These are phyloP conservation scores for Conticribra weissflogii DNA, from an alignment of 108 stramenopile species.

Conservation along the genomic window DNA sequence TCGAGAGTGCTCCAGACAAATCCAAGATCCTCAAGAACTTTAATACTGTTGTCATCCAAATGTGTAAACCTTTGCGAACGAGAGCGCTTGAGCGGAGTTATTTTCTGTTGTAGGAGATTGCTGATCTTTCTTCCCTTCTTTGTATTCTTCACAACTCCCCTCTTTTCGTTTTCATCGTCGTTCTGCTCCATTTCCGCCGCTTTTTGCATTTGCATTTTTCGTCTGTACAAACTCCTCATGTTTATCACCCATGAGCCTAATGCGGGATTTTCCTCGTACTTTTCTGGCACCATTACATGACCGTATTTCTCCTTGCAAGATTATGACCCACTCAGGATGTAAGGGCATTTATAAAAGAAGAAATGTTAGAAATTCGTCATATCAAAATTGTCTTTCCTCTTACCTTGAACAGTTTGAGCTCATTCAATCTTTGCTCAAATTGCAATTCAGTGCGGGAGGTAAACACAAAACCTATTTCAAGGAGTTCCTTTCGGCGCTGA, in stretches of 20 bases:
- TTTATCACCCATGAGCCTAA: slow-evolving; percentile 51
- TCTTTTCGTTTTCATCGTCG: not conserved
- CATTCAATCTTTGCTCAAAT: slow-evolving; percentile 33
- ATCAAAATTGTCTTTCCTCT: too few species aligned
- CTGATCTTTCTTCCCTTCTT: slow-evolving; percentile 17
- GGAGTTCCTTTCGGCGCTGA: slow-evolving; percentile 18
- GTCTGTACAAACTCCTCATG: slow-evolving; percentile 43
- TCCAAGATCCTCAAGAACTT: slow-evolving; percentile 35
- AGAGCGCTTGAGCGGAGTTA: slow-evolving; percentile 6
- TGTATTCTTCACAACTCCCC: slow-evolving; percentile 7
- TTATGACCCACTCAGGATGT: too few species aligned
- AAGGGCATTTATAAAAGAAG: too few species aligned
- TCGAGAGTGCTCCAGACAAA: slow-evolving; percentile 49
- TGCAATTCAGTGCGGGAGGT: slow-evolving; percentile 48
- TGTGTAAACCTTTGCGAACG: slow-evolving; percentile 36
- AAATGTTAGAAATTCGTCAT: too few species aligned
- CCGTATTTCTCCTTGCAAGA: slow-evolving; percentile 45
- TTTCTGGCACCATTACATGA: slow-evolving; percentile 46
- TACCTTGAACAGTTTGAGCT: slow-evolving; percentile 39
- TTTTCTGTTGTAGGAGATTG: slow-evolving; percentile 9
- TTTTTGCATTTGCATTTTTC: slow-evolving; percentile 10
- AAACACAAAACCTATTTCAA: slow-evolving; percentile 39
- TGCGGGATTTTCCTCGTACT: slow-evolving; percentile 41
- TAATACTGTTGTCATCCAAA: slow-evolving; percentile 39
- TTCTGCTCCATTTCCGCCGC: slow-evolving; percentile 5